Percentiles rank a stretch among this genome's conserved stretches.
These are phyloP conservation scores for Botrytis aclada DNA, from an alignment of 2,329 filamentous ascomycete species.

Conservation along the genomic window DNA sequence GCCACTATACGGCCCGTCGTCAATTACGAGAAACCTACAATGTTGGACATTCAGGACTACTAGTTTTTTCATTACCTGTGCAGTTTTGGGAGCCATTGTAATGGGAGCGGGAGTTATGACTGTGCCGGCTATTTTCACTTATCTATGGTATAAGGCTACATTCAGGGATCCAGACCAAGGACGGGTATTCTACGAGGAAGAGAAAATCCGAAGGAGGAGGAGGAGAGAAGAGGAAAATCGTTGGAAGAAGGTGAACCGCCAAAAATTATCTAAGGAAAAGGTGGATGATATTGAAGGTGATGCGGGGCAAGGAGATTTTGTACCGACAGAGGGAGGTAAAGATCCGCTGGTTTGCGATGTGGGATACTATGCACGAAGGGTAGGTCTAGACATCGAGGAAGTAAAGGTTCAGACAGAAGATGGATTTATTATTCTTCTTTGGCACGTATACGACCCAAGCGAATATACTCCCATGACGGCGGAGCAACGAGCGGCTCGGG, in stretches of 20 bases:
- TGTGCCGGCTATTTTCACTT: slow-evolving; percentile 51
- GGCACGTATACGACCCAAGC: slow-evolving; percentile 83
- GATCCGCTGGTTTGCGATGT: slow-evolving; percentile 78
- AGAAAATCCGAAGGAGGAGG: slow-evolving; percentile 55
- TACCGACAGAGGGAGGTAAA: slow-evolving; percentile 74
- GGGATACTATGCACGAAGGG: slow-evolving; percentile 79
- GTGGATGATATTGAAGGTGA: slow-evolving; percentile 43
- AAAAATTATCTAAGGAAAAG: slow-evolving; percentile 38
- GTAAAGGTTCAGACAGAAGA: slow-evolving; percentile 90
- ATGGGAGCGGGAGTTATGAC: slow-evolving; percentile 69
- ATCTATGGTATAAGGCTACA: slow-evolving; percentile 52
- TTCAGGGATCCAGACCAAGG: slow-evolving; percentile 57
- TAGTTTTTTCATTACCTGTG: slow-evolving; percentile 73
- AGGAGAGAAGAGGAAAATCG: slow-evolving; percentile 56
- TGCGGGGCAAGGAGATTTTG: slow-evolving; percentile 48
- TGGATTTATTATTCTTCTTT: slow-evolving; percentile 83
- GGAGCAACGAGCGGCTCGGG: slow-evolving; percentile 51
- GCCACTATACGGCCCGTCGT: slow-evolving; percentile 76
- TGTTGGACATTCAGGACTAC: slow-evolving; percentile 62
- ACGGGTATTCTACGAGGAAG: slow-evolving; percentile 72
- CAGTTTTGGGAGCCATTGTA: slow-evolving; percentile 74
- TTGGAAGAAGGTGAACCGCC: slow-evolving; percentile 55
- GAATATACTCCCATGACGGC: slow-evolving; percentile 58
- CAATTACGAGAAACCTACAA: slow-evolving; percentile 61
- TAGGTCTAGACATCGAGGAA: slow-evolving; percentile 80